These are phyloP conservation scores for Cucurbitaria berberidis DNA, from an alignment of 2,329 filamentous ascomycete genomes.

Conservation along the genomic window DNA sequence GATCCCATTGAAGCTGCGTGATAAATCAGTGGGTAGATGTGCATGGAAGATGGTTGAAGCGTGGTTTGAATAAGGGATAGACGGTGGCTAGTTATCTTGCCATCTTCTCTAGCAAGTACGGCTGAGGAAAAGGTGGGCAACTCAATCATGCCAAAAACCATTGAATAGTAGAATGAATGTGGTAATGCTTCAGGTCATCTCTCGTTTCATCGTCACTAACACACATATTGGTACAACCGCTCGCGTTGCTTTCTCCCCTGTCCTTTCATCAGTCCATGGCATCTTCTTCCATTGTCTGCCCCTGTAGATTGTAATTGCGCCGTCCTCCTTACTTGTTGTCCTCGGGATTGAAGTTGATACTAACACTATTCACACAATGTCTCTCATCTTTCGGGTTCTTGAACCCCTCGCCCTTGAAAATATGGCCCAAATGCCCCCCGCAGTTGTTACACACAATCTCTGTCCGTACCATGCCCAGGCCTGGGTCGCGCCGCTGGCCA, in stretches of 20 bases:
- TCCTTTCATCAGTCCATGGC: neutral
- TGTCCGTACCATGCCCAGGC: conserved; percentile 81
- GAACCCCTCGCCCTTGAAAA: conserved; percentile 89
- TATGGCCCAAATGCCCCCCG: conserved; percentile 88
- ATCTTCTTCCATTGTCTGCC: conserved; percentile 13
- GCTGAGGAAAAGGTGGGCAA: neutral
- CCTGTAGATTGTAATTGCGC: too few relatives aligned
- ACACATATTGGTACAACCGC: conserved; percentile 12
- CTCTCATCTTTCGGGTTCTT: conserved; percentile 89
- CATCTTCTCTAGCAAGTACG: too few relatives aligned
- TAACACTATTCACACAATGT: conserved; percentile 95
- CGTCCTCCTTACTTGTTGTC: conserved; percentile 61
- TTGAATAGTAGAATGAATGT: neutral
- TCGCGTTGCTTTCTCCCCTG: neutral
- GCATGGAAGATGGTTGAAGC: too few relatives aligned
- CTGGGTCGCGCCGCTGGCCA: conserved; percentile 75
- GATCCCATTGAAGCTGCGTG: too few relatives aligned
- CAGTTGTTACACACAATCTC: conserved; percentile 97
- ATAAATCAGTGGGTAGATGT: too few relatives aligned
- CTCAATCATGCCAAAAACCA: too few relatives aligned
- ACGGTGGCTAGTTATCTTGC: too few relatives aligned
- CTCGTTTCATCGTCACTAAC: conserved; percentile 15
- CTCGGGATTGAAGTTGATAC: conserved; percentile 80
- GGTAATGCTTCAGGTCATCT: neutral
- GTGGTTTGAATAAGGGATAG: too few relatives aligned